Conservation (phyloP, 2,329 filamentous ascomycete genomes). For the Bimuria novae-zelandiae region DNA sequence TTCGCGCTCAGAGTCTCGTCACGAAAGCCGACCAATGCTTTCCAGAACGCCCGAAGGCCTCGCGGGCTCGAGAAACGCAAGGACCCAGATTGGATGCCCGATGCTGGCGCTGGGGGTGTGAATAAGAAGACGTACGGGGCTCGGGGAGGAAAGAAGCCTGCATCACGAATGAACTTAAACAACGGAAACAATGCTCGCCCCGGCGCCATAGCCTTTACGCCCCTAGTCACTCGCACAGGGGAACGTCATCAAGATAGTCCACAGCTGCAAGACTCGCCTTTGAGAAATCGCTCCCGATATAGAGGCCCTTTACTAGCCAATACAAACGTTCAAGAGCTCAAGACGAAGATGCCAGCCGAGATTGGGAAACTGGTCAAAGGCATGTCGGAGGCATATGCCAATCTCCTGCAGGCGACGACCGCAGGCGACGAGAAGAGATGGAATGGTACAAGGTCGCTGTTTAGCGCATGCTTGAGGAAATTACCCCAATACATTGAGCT, state of each 20-base stretch:
- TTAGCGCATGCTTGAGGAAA: slow-evolving; percentile 45
- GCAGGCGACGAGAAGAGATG: slow-evolving; percentile 24
- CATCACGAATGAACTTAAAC: slow-evolving; percentile 9
- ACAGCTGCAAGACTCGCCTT: slow-evolving; percentile 32
- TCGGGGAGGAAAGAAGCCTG: slow-evolving; percentile 25
- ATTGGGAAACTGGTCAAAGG: slow-evolving; percentile 38
- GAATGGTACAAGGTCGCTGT: slow-evolving; percentile 44
- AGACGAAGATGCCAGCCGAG: slow-evolving; percentile 27
- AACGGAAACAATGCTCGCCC: slow-evolving; percentile 22
- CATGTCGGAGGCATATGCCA: slow-evolving; percentile 38
- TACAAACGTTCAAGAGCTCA: slow-evolving; percentile 22
- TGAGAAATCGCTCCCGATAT: slow-evolving; percentile 26
- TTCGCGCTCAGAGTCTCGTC: slow-evolving; percentile 33
- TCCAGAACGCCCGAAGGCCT: slow-evolving; percentile 33
- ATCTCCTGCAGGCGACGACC: slow-evolving; percentile 41
- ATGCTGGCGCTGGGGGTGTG: slow-evolving; percentile 20
- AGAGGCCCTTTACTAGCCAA: slow-evolving; percentile 30
- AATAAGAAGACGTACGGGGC: slow-evolving; percentile 42
- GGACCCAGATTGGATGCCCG: slow-evolving; percentile 46
- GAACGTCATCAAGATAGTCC: slow-evolving; percentile 36
- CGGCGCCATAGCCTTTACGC: slow-evolving; percentile 43
- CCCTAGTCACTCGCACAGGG: slow-evolving; percentile 38
- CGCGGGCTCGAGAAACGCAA: slow-evolving; percentile 38
- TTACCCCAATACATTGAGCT: slow-evolving; percentile 49
- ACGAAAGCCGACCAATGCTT: slow-evolving; percentile 31